phyloP scores from a whole-genome alignment of 805 yeast species.

The Kluyveromyces starmeri region DNA sequence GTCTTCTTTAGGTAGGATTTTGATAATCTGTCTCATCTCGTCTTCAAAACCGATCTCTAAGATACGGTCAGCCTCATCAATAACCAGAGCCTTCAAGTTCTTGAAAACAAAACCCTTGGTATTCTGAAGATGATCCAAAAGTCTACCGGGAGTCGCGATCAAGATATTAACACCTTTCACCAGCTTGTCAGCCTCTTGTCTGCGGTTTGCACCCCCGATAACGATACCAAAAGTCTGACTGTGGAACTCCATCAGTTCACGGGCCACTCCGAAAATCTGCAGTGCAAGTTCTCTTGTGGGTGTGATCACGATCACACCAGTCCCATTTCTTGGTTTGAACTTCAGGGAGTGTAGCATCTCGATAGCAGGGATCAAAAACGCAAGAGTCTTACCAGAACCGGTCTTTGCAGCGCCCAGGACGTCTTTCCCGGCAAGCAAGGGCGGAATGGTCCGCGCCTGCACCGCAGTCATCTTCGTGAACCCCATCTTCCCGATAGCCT shows the following conservation, averaged over 20 bases:
- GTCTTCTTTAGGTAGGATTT: slow-evolving; percentile 82
- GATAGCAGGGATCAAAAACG: slow-evolving; percentile 91
- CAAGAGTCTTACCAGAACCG: slow-evolving; percentile 96
- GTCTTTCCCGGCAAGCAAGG: slow-evolving; percentile 91
- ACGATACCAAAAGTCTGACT: slow-evolving; percentile 94
- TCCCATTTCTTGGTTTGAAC: slow-evolving; percentile 96
- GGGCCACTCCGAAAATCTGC: slow-evolving; percentile 95
- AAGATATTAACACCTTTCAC: slow-evolving; percentile 87
- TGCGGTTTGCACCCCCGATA: slow-evolving; percentile 96
- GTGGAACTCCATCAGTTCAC: slow-evolving; percentile 84
- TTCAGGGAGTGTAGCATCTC: slow-evolving; percentile 83
- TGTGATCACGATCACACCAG: slow-evolving; percentile 91
- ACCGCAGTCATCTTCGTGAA: slow-evolving; percentile 88
- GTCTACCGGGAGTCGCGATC: slow-evolving; percentile 96
- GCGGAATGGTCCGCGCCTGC: slow-evolving; percentile 94
- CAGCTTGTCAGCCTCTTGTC: slow-evolving; percentile 94
- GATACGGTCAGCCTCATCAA: slow-evolving; percentile 98
- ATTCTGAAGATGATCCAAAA: slow-evolving; percentile 92
- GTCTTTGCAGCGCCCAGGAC: slow-evolving; percentile 99
- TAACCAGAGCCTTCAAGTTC: slow-evolving; percentile 85
- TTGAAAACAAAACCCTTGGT: slow-evolving; percentile 90
- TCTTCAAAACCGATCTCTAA: slow-evolving; percentile 98
- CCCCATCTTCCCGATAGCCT: slow-evolving; percentile 82
- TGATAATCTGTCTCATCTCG: slow-evolving; percentile 95
- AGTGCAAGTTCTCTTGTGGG: slow-evolving; percentile 98